phyloP scores from a whole-genome alignment of 2,329 filamentous ascomycete genomes.

The Mycocentrospora acerina region DNA sequence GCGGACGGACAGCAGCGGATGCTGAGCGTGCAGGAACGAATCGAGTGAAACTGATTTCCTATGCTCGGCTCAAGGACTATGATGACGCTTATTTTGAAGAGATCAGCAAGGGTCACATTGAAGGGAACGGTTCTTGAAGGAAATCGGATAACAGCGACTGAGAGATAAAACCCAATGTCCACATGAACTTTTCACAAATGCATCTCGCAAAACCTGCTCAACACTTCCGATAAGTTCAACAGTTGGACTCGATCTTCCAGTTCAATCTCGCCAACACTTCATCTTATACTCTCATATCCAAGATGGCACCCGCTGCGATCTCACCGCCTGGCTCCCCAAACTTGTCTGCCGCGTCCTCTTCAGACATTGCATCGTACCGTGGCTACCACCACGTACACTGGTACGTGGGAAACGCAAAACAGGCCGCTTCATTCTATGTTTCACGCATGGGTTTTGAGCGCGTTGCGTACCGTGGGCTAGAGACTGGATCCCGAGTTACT shows the following conservation, averaged over 20 bases:
- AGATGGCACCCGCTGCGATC: constrained; percentile 38
- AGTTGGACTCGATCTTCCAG: background rate
- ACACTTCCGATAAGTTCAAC: too few species aligned
- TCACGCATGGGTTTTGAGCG: constrained; percentile 82
- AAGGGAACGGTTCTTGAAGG: constrained; percentile 26
- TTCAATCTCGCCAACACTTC: background rate
- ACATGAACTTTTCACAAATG: background rate
- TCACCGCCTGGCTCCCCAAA: constrained; percentile 47
- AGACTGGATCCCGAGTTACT: constrained; percentile 79
- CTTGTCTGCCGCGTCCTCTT: constrained; percentile 20
- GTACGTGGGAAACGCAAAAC: constrained; percentile 97
- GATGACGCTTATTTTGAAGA: constrained; percentile 17
- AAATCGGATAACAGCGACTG: constrained; percentile 12
- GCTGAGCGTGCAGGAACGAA: too few species aligned
- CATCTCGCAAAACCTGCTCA: background rate
- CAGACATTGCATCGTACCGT: constrained; percentile 59
- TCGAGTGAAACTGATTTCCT: too few species aligned
- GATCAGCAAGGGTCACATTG: constrained; percentile 13
- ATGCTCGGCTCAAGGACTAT: constrained; percentile 25
- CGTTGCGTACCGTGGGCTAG: constrained; percentile 82
- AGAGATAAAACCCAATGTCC: constrained; percentile 18
- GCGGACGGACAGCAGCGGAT: constrained; percentile 24
- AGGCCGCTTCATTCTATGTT: constrained; percentile 86
- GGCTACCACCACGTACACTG: constrained; percentile 93
- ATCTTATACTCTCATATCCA: constrained; percentile 1